phyloP scores from a whole-genome alignment of 257 asterid genomes.

The Penstemon newberryi region DNA sequence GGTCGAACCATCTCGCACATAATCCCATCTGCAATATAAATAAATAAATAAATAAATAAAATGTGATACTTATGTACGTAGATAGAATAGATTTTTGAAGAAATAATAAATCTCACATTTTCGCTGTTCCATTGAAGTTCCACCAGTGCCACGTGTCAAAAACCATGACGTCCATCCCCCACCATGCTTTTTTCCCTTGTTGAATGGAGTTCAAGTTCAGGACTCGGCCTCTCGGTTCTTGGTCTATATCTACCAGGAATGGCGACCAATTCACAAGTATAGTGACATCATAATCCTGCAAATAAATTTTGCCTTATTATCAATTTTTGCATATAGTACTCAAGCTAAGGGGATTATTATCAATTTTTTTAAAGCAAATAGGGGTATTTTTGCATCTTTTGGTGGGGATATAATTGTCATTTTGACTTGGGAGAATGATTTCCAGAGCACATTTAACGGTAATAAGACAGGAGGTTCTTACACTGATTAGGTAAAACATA shows the following conservation, averaged over 20 bases:
- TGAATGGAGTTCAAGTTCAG: constrained; percentile 48
- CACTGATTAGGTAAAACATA: no score
- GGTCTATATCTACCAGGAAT: constrained; percentile 46
- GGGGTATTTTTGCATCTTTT: no score
- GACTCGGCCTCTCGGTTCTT: constrained; percentile 38
- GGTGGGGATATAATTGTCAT: background rate
- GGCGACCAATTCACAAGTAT: constrained; percentile 33
- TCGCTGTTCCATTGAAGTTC: constrained; percentile 43
- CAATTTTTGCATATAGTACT: no score
- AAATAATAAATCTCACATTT: constrained; percentile 28
- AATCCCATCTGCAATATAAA: constrained; percentile 50
- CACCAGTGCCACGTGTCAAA: constrained; percentile 77
- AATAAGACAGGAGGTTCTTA: background rate
- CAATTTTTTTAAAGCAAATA: background rate
- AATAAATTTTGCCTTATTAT: background rate
- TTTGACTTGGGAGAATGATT: no score
- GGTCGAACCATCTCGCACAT: constrained; percentile 42
- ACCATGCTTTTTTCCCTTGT: constrained; percentile 46
- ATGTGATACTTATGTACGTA: no score
- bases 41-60: no score
- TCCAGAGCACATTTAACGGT: no score
- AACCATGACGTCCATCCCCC: constrained; percentile 53
- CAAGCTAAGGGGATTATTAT: no score
- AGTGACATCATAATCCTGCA: constrained; percentile 31
- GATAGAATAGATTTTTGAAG: background rate